These are phyloP conservation scores for Globisporangium apiculatum DNA, from an alignment of 352 stramenopile genomes.

Conservation along the genomic window DNA sequence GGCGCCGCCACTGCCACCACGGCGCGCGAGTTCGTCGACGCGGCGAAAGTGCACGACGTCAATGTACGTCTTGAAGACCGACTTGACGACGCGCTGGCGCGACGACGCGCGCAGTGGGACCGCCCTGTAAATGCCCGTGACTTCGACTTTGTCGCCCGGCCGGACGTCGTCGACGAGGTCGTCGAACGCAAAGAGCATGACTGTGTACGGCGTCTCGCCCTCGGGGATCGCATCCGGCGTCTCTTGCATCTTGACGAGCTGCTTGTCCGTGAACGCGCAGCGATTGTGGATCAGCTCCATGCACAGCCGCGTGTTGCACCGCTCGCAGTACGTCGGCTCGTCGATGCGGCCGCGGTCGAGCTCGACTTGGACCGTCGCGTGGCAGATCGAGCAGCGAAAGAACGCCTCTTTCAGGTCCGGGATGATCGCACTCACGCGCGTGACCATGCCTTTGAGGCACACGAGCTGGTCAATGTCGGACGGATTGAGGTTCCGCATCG, in stretches of 20 bases:
- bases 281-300: conserved; percentile 98
- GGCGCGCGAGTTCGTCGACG: conserved; percentile 74
- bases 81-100: conserved; percentile 92
- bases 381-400: conserved; percentile 95
- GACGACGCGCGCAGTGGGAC: conserved; percentile 93
- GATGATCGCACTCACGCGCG: conserved; percentile 93
- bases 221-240: conserved; percentile 97
- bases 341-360: conserved; percentile 95
- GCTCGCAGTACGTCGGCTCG: conserved; percentile 88
- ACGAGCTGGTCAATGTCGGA: conserved; percentile 97
- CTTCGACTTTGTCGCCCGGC: conserved; percentile 94
- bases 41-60: conserved; percentile 97
- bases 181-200: conserved; percentile 98
- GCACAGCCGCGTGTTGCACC: conserved; percentile 88
- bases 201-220: conserved; percentile 96
- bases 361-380: conserved; percentile 84
- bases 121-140: conserved; percentile 97
- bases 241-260: conserved; percentile 98
- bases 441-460: conserved; percentile 97
- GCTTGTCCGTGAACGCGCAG: conserved; percentile 98
- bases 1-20: conserved; percentile 13
- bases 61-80: conserved; percentile 98
- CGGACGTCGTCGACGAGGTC: conserved; percentile 96
- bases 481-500: conserved; percentile 95
- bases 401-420: conserved; percentile 98